These are phyloP conservation scores for Lasiodiplodia theobromae DNA, from an alignment of 2,329 filamentous ascomycete genomes.

Conservation along the genomic window DNA sequence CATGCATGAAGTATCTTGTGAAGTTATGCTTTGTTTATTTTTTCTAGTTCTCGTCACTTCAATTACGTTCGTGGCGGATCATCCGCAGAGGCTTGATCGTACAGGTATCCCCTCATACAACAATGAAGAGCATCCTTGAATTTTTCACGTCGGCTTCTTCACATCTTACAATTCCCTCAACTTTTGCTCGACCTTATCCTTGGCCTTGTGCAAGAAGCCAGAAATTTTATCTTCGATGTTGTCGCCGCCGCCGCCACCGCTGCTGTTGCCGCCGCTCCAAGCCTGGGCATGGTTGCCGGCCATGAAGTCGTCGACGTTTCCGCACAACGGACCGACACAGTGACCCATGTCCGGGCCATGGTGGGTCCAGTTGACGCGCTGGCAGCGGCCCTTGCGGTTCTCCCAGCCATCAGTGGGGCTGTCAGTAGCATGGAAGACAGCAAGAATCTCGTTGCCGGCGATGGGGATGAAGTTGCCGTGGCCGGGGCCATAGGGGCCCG, in stretches of 20 bases:
- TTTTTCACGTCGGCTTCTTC: not conserved
- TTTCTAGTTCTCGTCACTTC: not conserved
- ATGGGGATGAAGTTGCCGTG: slow-evolving; percentile 55
- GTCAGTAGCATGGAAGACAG: slow-evolving; percentile 57
- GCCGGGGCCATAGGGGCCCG: slow-evolving; percentile 52
- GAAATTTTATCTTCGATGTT: slow-evolving; percentile 18
- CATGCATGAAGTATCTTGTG: not conserved
- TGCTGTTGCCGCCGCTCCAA: not conserved
- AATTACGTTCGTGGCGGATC: not conserved
- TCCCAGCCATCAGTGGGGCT: slow-evolving; percentile 52
- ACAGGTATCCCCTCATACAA: not conserved
- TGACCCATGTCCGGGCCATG: slow-evolving; percentile 44
- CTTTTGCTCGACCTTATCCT: slow-evolving; percentile 28
- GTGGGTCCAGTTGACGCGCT: slow-evolving; percentile 48
- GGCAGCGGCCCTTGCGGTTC: slow-evolving; percentile 53
- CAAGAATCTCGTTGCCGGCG: slow-evolving; percentile 49
- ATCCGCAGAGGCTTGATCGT: not conserved
- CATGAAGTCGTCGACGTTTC: slow-evolving; percentile 26
- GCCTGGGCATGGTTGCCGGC: slow-evolving; percentile 14
- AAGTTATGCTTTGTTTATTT: not conserved
- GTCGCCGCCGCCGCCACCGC: not conserved
- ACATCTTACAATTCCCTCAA: slow-evolving; percentile 25
- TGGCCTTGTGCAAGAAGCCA: slow-evolving; percentile 27
- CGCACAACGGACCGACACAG: slow-evolving; percentile 35
- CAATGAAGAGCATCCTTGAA: not conserved